Conservation (phyloP, 352 stramenopile species). For the Thalassiosira mediterranea region DNA sequence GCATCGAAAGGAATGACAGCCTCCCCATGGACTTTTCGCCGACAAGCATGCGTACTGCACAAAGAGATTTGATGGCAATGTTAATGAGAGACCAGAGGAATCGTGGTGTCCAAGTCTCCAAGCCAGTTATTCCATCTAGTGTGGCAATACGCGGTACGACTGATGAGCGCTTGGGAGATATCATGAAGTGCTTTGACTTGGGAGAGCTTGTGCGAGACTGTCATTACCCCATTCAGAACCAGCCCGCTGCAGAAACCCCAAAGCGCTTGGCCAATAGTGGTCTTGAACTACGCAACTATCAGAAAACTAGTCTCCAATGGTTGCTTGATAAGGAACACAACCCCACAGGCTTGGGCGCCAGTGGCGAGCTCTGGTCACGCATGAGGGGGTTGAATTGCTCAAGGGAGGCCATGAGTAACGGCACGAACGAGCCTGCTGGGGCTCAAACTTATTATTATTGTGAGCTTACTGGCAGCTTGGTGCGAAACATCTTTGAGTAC, state of each 20-base stretch:
- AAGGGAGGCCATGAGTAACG: no score
- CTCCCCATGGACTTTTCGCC: slow-evolving; percentile 24
- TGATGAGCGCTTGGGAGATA: slow-evolving; percentile 3
- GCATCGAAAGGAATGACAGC: slow-evolving; percentile 17
- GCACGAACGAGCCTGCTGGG: no score
- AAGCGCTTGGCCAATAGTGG: slow-evolving; percentile 24
- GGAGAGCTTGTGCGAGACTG: slow-evolving; percentile 21
- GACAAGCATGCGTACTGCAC: slow-evolving; percentile 14
- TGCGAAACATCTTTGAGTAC: slow-evolving; percentile 28
- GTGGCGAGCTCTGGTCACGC: slow-evolving; percentile 25
- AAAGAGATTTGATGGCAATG: slow-evolving; percentile 34
- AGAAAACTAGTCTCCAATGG: slow-evolving; percentile 33
- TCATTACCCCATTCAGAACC: slow-evolving; percentile 27
- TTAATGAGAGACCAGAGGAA: slow-evolving; percentile 26
- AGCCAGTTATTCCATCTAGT: slow-evolving; percentile 12
- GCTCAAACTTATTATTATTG: slow-evolving; percentile 27
- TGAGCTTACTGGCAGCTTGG: slow-evolving; percentile 26
- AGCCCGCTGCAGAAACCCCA: slow-evolving; percentile 11
- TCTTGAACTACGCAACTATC: slow-evolving; percentile 31
- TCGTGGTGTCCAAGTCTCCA: slow-evolving; percentile 8
- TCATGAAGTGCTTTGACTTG: slow-evolving; percentile 36
- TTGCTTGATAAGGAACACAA: slow-evolving; percentile 42
- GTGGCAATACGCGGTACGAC: slow-evolving; percentile 15
- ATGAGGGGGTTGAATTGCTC: slow-evolving; percentile 23
- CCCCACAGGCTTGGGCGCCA: slow-evolving; percentile 13